Base-by-base conservation (phyloP, 148 eudicot species). In the Chenopodium suecicum region DNA sequence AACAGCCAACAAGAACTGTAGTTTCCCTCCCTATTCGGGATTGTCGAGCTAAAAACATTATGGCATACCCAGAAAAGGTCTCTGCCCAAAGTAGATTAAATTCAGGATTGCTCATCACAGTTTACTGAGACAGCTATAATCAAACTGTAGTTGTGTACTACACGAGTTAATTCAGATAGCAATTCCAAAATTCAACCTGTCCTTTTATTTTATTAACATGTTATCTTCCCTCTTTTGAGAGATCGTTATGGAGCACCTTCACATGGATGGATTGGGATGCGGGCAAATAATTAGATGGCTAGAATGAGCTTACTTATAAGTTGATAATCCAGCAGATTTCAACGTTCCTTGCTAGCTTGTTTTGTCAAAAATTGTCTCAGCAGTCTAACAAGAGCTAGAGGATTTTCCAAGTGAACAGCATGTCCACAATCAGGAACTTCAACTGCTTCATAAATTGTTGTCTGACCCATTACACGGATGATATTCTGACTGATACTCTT, bases 331-430 rank as follows among this genome's bases (percentile, higher is more conserved):
- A 52, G 56, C 13, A n/a, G 37, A 62, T 9, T 23, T 48, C 11
- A 27, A 69, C 13, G 66, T 73, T 69, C 22, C n/a, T 34, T 31
- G 58, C 70, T 52, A 76, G 11, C 78, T 86, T 27, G 29, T 31
- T 73, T 84, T 47, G 82, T 84, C 67, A 92, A 73, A 82, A 96
- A 92, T 71, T 81, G 85, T 69, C 93, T 86, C 65, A 94, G 54
- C 63, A 91, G 88, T 73, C 68, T 78, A 23, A 92, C 84, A 31
- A 94, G 80, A 78, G 87, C 87, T 44, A 96, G 94, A 41, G 99
- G 97, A 82, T 92, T 96, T 89, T 96, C 97, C 66, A 94, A 9
- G 87, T 94, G 98, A 63, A 87, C 95, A 85, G 98, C 99, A 85
- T 96, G 99, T 32, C 99, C 99, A 76, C 90, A 87, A 37, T 87